Evolutionary conservation across 1,284 basidiomycete genomes (phyloP), one percentile per base, ranked within the genome.

Genomic region (Moniliella sp.): DNA sequence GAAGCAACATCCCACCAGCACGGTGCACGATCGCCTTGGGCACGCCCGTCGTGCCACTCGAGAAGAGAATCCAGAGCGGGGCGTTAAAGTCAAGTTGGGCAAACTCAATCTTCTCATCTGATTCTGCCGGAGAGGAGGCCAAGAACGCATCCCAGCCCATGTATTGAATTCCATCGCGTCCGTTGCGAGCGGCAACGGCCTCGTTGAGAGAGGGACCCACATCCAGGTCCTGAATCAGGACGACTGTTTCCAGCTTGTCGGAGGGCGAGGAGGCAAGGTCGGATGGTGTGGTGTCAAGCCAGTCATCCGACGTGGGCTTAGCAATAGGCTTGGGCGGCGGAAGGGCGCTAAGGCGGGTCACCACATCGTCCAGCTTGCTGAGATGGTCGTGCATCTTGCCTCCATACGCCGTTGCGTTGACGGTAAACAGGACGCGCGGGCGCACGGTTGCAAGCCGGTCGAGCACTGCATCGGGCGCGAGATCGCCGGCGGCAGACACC

Each of bases 1-100:
- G 79, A 13, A 83, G 60, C 11, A 83, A 67, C 78, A 83, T 82
- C 0, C 80, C 81, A 21, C 80, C 79, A 5, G 76, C 73, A 21
- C 80, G 73, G 61, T 86, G 80, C 10, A 78, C 75, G 43, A 81
- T 79, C 15, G 77, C 73, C 53, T 76, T 79, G 1, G 59, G 59
- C 63, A 47, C 45, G 23, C 78, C 78, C 26, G 80, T 84, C 5
- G 80, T 83, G 7, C 79, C 80, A 34, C 75, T 78, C 35, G 75
- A 79, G 63, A 83, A 84, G 18, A 84, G 67, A 40, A 83, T 78
- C 80, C 80, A 84, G 16, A 83, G 67, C 3, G 80, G 79, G 50
- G 74, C 70, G 60, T 83, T 73, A 61, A 83, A 84, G 19, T 69
- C 66, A 23, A 71, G 65, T 36, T 74, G 53, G 30, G 43, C 47